A percentile compares a stretch with the other conserved stretches of the same genome.
phyloP scores from a whole-genome alignment of 148 eudicot genomes.

The Chenopodium album region DNA sequence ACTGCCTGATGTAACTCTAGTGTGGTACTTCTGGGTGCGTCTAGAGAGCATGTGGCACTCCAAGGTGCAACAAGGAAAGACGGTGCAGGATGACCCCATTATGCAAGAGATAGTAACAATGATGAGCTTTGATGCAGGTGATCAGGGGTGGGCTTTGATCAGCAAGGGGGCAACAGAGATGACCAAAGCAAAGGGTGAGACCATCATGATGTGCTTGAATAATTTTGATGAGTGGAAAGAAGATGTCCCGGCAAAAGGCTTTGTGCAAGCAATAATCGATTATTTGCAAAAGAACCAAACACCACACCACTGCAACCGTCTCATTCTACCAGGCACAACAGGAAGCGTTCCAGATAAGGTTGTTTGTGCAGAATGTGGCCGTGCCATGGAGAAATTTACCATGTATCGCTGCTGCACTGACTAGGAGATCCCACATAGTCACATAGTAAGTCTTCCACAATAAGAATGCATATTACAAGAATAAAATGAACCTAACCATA shows the following conservation, averaged over 20 bases:
- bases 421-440: conserved; percentile 1
- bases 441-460: neutral
- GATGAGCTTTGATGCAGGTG: conserved; percentile 67
- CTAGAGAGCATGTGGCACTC: conserved; percentile 90
- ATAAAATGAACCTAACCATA: neutral
- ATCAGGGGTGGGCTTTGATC: conserved; percentile 76
- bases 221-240: conserved; percentile 43
- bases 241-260: conserved; percentile 28
- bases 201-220: conserved; percentile 34
- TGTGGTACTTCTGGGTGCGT: conserved; percentile 83
- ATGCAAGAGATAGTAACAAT: conserved; percentile 64
- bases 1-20: conserved; percentile 44
- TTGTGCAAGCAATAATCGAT: conserved; percentile 47
- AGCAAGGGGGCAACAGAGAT: conserved; percentile 52
- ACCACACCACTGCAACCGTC: conserved; percentile 66
- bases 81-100: conserved; percentile 54
- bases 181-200: conserved; percentile 55
- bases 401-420: conserved; percentile 77
- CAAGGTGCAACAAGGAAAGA: conserved; percentile 52
- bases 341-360: conserved; percentile 55
- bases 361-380: conserved; percentile 68
- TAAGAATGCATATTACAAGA: neutral
- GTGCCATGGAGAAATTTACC: conserved; percentile 61
- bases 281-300: conserved; percentile 39
- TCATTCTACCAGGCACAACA: conserved; percentile 60